Percentiles rank a stretch among this genome's conserved stretches.
Evolutionary conservation across 2,329 filamentous ascomycete genomes (phyloP).

Genomic region (Penicillium sp.): DNA sequence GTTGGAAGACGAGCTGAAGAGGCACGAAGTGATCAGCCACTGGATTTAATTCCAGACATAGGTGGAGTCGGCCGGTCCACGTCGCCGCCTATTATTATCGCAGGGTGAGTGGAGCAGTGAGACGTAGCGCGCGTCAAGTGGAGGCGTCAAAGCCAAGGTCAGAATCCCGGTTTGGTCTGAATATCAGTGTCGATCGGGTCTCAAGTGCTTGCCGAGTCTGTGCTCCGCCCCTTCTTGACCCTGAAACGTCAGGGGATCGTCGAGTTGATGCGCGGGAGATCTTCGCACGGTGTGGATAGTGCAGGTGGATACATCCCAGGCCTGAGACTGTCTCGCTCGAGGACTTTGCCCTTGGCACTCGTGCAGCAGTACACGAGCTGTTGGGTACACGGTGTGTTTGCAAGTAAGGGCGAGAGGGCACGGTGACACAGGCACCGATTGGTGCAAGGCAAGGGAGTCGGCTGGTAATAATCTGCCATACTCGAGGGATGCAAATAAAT

Average conservation of each 20-base stretch:
- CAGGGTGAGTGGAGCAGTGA: conserved; percentile 7
- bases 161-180: conserved; percentile 4
- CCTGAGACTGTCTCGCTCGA: conserved; percentile 9
- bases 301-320: background rate
- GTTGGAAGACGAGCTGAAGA: conserved; percentile 5
- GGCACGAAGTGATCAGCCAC: conserved; percentile 11
- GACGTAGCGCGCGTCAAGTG: conserved; percentile 11
- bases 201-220: background rate
- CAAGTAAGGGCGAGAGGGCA: conserved; percentile 6
- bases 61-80: conserved; percentile 6
- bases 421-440: conserved; percentile 5
- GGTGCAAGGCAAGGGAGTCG: background rate
- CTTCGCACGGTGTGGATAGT: background rate
- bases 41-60: conserved; percentile 13
- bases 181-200: conserved; percentile 10
- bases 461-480: background rate
- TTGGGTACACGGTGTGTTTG: background rate
- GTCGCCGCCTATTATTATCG: conserved; percentile 16
- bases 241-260: background rate
- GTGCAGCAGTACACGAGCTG: conserved; percentile 8
- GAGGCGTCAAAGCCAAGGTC: conserved; percentile 1
- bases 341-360: conserved; percentile 1
- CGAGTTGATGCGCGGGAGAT: conserved; percentile 2
- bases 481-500: background rate
- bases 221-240: background rate